Conservation (phyloP, 495 filamentous ascomycete genomes). For the Penicillium odoratum region DNA sequence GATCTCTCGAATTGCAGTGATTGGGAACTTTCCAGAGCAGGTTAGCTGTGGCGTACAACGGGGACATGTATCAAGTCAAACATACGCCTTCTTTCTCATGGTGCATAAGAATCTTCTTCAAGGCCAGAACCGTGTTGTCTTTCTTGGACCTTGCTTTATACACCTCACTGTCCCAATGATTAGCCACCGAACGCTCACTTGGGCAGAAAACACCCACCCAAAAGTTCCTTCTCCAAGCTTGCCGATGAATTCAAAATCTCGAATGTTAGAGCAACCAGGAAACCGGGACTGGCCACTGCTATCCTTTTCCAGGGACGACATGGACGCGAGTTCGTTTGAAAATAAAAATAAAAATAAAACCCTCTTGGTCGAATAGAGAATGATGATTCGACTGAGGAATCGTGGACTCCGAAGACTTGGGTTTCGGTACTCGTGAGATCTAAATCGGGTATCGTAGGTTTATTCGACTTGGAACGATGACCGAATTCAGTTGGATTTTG, state of each 20-base stretch:
- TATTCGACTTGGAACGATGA: not conserved
- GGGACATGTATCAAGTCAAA: conserved; percentile 4
- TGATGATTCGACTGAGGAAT: not conserved
- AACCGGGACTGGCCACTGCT: conserved; percentile 55
- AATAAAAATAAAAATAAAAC: not conserved
- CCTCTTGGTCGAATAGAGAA: no score
- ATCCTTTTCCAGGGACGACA: conserved; percentile 33
- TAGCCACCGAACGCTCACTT: conserved; percentile 9
- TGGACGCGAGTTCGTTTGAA: conserved; percentile 26
- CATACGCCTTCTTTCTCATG: conserved; percentile 90
- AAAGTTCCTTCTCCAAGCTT: conserved; percentile 99
- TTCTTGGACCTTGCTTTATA: conserved; percentile 81
- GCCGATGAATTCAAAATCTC: conserved; percentile 80
- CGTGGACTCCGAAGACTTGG: not conserved
- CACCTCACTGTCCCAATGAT: conserved; percentile 66
- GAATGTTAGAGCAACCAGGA: conserved; percentile 81
- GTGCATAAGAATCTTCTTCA: conserved; percentile 98
- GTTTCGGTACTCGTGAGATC: not conserved
- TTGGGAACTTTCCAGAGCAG: conserved; percentile 66
- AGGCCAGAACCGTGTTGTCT: conserved; percentile 70
- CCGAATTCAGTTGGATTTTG: not conserved
- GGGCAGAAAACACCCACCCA: conserved; percentile 56
- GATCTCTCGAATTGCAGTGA: conserved; percentile 96
- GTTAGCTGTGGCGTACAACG: not conserved
- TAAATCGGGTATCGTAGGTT: conserved; percentile 2